A percentile compares a stretch with the other conserved stretches of the same genome.
Conservation (phyloP, 1,284 basidiomycete species). For the Fistulina hepatica region DNA sequence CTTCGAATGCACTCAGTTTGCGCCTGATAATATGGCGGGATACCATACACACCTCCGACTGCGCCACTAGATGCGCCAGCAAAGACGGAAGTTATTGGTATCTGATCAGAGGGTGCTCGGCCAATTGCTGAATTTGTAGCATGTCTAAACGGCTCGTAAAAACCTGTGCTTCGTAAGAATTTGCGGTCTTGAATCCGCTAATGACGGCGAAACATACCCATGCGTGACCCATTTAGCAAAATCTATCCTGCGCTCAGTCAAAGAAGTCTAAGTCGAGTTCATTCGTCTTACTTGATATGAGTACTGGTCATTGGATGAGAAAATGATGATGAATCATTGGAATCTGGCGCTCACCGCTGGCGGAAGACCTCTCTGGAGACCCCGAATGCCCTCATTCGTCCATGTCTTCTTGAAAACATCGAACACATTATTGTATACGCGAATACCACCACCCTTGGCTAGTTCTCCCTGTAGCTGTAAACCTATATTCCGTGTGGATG, state of each 20-base stretch:
- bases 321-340: conserved; percentile 6
- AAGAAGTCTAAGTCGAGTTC: conserved; percentile 4
- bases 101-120: conserved; percentile 49
- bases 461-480: conserved; percentile 93
- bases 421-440: conserved; percentile 81
- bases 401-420: conserved; percentile 89
- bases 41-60: conserved; percentile 67
- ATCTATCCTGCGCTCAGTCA: conserved; percentile 38
- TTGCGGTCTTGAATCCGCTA: conserved; percentile 1
- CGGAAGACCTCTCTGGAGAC: conserved; percentile 83
- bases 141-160: conserved; percentile 89
- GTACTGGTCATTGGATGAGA: conserved; percentile 45
- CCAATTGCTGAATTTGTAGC: conserved; percentile 64
- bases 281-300: conserved; percentile 66
- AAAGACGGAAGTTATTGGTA: conserved; percentile 63
- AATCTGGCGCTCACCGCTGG: conserved; percentile 61
- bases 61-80: conserved; percentile 87
- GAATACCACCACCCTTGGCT: conserved; percentile 57
- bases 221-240: conserved; percentile 86
- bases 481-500: background rate
- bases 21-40: conserved; percentile 1
- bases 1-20: conserved; percentile 29
- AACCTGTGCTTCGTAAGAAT: conserved; percentile 44
- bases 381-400: conserved; percentile 82
- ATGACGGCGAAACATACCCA: conserved; percentile 45